These are phyloP conservation scores for Trichoderma sp. DNA, from an alignment of 2,329 filamentous ascomycete genomes.

Conservation along the genomic window DNA sequence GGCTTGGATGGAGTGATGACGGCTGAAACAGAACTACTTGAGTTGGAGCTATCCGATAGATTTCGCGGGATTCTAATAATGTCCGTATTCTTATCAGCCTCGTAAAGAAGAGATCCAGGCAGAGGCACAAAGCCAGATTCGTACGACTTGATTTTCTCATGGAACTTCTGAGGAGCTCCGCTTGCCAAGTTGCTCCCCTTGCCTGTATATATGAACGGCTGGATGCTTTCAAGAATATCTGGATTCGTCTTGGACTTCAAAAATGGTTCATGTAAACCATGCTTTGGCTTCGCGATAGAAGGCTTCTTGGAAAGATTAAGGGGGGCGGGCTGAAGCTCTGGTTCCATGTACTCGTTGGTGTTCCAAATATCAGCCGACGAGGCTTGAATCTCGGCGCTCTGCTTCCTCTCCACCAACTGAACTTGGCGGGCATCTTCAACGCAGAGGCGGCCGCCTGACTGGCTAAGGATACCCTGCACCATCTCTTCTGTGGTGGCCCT, in stretches of 20 bases:
- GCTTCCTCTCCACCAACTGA: constrained; percentile 24
- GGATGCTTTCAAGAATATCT: not conserved
- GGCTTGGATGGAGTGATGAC: constrained; percentile 27
- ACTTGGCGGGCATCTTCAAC: constrained; percentile 23
- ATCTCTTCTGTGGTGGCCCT: constrained; percentile 29
- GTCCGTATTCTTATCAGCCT: constrained; percentile 9
- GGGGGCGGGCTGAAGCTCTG: constrained; percentile 29
- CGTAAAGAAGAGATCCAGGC: constrained; percentile 13
- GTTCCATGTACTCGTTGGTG: constrained; percentile 23
- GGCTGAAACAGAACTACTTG: constrained; percentile 18
- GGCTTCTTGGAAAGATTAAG: constrained; percentile 24
- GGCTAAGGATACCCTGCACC: constrained; percentile 26
- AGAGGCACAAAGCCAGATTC: constrained; percentile 14
- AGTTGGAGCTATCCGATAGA: constrained; percentile 20
- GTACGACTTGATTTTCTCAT: not conserved
- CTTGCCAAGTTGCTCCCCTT: not conserved
- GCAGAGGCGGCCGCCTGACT: constrained; percentile 26
- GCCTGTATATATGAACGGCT: not conserved
- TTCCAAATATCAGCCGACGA: constrained; percentile 28
- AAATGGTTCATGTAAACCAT: not conserved
- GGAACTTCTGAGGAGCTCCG: not conserved
- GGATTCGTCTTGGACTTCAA: not conserved
- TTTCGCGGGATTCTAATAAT: not conserved
- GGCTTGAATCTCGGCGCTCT: constrained; percentile 21
- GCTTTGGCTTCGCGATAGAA: not conserved